Evolutionary conservation across 331 rosid species (phyloP), one percentile per base, ranked within the genome.

Genomic region (Dryas integrifolia): DNA sequence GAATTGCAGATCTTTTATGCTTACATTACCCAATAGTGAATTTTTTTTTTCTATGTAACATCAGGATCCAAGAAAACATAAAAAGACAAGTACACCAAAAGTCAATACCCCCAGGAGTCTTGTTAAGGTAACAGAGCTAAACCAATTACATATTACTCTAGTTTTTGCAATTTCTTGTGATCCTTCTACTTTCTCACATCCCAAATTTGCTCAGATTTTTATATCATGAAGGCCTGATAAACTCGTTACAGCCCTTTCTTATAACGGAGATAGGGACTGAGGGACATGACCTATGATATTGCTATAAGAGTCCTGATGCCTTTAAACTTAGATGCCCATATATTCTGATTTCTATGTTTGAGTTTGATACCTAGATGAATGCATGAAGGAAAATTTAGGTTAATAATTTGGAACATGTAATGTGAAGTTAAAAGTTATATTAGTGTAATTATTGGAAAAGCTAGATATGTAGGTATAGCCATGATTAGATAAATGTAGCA

Each of bases 31-130:
- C 7, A 24, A 39, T 72, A 76, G 76, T 82, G 64, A 81, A 73
- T 75, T 39, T 77, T 72, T 43, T 63, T 14, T 58, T 21, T 35
- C 13, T 50, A 62, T 76, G 9, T 64, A 49, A 50, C 62, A 16
- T 10, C 85, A 91, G 98, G 96, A 94, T 78, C 90, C 92, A 62
- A 89, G 88, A 79, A 86, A 88, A 67, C 92, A 71, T 45, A 91
- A 70, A 39, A 81, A 80, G 87, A 80, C 62, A 26, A 81, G 47
- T 14, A 89, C 96, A 43, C 96, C 97, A 49, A 87, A 86, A 85
- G 80, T 79, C 76, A 84, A 78, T 63, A 85, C 89, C 69, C 92
- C 96, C 52, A 82, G 84, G 83, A 85, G 73, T 79, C 49, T 74
- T 76, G 91, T 84, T 72, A 89, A 91, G 96, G 98, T 94, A 81